A percentile compares a stretch with the other conserved stretches of the same genome.
phyloP scores from a whole-genome alignment of 768 basidiomycete species.

The Leccinum imitatum region DNA sequence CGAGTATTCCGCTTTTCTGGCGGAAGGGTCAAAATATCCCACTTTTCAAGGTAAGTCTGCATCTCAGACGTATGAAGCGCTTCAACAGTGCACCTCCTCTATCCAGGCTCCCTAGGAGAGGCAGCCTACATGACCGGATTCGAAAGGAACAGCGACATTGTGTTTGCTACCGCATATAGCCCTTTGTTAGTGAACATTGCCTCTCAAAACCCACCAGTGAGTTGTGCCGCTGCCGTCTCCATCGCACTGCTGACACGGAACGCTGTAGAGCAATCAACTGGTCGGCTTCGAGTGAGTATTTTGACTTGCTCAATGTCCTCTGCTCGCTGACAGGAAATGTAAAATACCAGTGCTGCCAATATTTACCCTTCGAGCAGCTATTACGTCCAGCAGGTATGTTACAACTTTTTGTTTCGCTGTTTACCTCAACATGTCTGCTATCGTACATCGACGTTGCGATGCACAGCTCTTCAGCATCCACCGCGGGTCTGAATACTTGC shows the following conservation, averaged over 20 bases:
- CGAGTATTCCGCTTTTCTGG: constrained; percentile 55
- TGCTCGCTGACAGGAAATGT: not conserved
- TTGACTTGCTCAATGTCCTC: not conserved
- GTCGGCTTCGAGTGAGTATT: constrained; percentile 54
- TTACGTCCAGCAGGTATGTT: constrained; percentile 35
- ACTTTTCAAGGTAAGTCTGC: constrained; percentile 45
- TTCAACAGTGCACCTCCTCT: not conserved
- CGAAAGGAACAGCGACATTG: constrained; percentile 56
- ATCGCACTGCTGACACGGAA: not conserved
- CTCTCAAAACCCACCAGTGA: constrained; percentile 42
- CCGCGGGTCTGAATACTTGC: constrained; percentile 57
- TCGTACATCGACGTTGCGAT: not conserved
- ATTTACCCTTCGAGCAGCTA: too few species aligned
- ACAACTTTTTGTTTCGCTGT: too few species aligned
- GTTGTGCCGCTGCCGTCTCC: constrained; percentile 22
- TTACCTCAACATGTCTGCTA: not conserved
- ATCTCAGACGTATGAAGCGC: not conserved
- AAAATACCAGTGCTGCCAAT: constrained; percentile 40
- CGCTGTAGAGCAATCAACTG: constrained; percentile 46
- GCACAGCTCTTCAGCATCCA: constrained; percentile 59
- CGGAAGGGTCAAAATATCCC: constrained; percentile 50
- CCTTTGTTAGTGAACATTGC: constrained; percentile 53
- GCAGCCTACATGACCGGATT: constrained; percentile 69
- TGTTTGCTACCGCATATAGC: constrained; percentile 60
- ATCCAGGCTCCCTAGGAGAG: constrained; percentile 48